Evolutionary conservation across 352 stramenopile species (phyloP).

Genomic region (Globisporangium megalacanthum): DNA sequence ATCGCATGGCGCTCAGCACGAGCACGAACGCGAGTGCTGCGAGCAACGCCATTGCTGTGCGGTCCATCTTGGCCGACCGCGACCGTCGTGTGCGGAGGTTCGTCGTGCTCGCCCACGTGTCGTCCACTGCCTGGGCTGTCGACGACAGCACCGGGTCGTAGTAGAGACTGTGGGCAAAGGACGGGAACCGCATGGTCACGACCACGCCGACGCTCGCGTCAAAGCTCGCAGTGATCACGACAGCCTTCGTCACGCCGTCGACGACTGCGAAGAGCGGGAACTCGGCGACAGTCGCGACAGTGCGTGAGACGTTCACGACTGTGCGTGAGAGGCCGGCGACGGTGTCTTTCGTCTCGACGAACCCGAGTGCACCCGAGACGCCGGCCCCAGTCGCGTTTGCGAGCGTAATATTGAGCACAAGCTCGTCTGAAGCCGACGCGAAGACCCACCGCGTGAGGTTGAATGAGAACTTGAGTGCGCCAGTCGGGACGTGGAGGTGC

Average conservation of each 20-base stretch:
- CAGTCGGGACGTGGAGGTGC: constrained; percentile 8
- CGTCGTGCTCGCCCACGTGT: not conserved
- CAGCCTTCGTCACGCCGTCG: constrained; percentile 5
- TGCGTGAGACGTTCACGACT: not conserved
- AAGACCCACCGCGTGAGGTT: constrained; percentile 19
- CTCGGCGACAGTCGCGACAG: constrained; percentile 9
- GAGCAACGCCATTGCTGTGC: not conserved
- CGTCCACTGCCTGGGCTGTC: not conserved
- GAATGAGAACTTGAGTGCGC: constrained; percentile 22
- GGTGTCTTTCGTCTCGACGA: not conserved
- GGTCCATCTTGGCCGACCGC: not conserved
- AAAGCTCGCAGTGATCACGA: constrained; percentile 4
- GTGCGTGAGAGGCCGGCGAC: not conserved
- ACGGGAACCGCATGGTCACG: constrained; percentile 11
- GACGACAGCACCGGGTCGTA: constrained; percentile 4
- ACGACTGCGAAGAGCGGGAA: constrained; percentile 16
- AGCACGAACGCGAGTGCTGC: constrained; percentile 4
- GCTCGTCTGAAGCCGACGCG: constrained; percentile 2
- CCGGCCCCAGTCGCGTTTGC: constrained; percentile 2
- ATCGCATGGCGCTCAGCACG: constrained; percentile 4
- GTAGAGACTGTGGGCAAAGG: constrained; percentile 2
- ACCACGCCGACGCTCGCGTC: constrained; percentile 5
- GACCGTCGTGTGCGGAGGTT: not conserved
- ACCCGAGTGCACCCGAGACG: not conserved
- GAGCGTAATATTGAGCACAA: constrained; percentile 19